Base-by-base conservation (phyloP, 495 filamentous ascomycete genomes). In the Viridothelium virens region DNA sequence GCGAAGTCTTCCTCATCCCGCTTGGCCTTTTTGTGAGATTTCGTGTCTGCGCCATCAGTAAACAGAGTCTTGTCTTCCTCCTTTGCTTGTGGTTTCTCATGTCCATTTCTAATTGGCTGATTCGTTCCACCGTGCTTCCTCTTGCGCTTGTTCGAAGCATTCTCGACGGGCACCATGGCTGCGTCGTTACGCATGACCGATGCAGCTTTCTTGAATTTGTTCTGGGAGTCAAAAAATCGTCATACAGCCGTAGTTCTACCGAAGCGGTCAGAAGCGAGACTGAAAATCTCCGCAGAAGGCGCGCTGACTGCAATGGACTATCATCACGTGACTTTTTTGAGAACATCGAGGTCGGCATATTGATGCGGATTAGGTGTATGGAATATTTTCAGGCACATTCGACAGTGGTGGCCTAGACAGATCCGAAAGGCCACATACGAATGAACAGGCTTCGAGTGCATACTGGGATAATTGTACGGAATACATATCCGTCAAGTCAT, bases 131-230 rank as follows among this genome's bases (percentile, higher is more conserved):
- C 62, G 34, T 67, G 64, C 59, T 70, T 69, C 14, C 69, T 64
- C 63, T 71, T 71, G 10, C 68, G 69, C 50, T 71, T 68, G 7
- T 71, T 41, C 37, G 66, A 66, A 37, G 65, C 6, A 31, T 6
- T 4, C 36, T 59, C 53, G 53, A 18, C 6, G 18, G 5, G 5
- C 7, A 4, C 53, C 53, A 59, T 59, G 53, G 31, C 36, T 36
- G 31, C 31, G 31, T 11, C 33, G 2, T 36, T 0, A 18, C 25
- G 25, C 25, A 25, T 25, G 25, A 59, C 5, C 7, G 18, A 34
- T 25, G 25, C 25, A 59, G 31, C 31, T 18, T 36, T 5, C 53
- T 36, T 36, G 7, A 59, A 34, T 59, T 36, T 59, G 5, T 59
- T 36, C 36, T 33, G 5, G 18, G 25, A 18, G 53, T 59, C 53